Evolutionary conservation across 805 yeast species (phyloP), one percentile per base, ranked within the genome.

Genomic region (Wickerhamiella australiensis): DNA sequence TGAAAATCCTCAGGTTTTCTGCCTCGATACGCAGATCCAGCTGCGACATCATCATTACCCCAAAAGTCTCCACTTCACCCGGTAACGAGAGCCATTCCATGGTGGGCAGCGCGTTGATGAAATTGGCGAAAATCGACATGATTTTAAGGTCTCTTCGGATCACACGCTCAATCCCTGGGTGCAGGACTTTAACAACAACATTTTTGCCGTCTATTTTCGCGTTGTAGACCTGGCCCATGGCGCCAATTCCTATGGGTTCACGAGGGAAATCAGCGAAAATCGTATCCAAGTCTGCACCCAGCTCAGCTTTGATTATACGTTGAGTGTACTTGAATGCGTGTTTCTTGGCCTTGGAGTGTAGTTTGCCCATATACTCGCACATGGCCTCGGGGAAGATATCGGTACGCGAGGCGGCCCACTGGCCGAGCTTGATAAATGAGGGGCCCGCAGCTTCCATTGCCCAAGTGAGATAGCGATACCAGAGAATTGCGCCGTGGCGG

Each of bases 31-130:
- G 70, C 51, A 92, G 67, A 65, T 92, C 97, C 51, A 92, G 68
- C 65, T 92, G 99, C 46, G 85, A 64, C 36, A 79, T 78, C 97
- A 92, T 90, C 68, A 92, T 73, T 0, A 78, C 68, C 1, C 85
- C 75, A 62, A 92, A 92, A 59, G 88, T 92, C 40, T 80, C 83
- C 2, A 90, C 97, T 63, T 92, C 98, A 53, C 82, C 90, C 0
- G 97, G 98, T 44, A 92, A 68, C 2, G 96, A 85, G 3, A 92
- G 70, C 99, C 99, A 92, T 62, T 92, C 96, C 94, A 92, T 85
- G 0, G 95, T 86, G 3, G 99, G 99, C 5, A 92, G 68, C 5
- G 62, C 58, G 58, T 88, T 80, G 47, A 92, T 75, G 1, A 73
- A 49, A 41, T 66, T 64, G 2, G 98, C 98, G 60, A 88, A 82